Percentiles rank a stretch among this genome's conserved stretches.
phyloP scores from a whole-genome alignment of 345 rosid genomes.

The Dovyalis caffra region DNA sequence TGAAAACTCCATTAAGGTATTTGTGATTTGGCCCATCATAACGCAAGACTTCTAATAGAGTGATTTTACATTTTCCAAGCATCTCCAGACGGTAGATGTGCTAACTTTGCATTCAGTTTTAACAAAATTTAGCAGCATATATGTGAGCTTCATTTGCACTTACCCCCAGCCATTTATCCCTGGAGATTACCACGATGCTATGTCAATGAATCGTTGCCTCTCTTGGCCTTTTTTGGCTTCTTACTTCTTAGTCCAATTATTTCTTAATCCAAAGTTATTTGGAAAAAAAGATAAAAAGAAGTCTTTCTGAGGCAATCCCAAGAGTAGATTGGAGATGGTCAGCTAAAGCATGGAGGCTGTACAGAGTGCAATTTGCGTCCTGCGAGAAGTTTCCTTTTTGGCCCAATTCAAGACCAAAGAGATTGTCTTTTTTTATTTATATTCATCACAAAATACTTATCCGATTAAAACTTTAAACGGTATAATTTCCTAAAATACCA shows the following conservation, averaged over 20 bases:
- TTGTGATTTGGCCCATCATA: neutral
- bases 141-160: neutral
- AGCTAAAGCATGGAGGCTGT: neutral
- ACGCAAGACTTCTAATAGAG: neutral
- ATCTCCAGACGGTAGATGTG: neutral
- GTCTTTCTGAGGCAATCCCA: neutral
- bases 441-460: no score
- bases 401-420: neutral
- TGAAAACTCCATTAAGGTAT: neutral
- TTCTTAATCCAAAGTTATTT: neutral
- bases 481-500: no score
- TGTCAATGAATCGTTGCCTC: no score
- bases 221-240: no score
- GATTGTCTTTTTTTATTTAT: no score
- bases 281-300: neutral
- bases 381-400: neutral
- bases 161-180: neutral
- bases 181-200: no score
- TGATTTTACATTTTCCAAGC: no score
- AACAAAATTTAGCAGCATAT: neutral
- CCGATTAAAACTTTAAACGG: no score
- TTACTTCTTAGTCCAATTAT: no score
- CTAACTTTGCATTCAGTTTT: neutral
- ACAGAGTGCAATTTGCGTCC: neutral
- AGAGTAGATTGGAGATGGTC: neutral